Base-by-base conservation (phyloP, 75 land plant genomes). In the Selaginella tamariscina region DNA sequence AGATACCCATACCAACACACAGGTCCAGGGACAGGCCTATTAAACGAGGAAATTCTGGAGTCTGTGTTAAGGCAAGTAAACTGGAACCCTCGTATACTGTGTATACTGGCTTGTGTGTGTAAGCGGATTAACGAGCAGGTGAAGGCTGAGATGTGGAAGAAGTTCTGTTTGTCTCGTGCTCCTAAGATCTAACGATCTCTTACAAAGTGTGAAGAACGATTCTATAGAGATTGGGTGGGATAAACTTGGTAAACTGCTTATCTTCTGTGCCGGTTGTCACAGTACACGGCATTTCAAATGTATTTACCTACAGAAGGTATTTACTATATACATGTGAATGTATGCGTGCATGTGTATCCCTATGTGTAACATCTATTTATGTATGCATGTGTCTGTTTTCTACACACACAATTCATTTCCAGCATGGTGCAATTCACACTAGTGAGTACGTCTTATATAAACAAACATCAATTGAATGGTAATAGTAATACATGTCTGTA, bases 161-260 rank as follows among this genome's bases (percentile, higher is more conserved):
- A 86, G 71, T 93, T 93, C 55, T 93, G 96, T 62, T 69, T 76
- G 2, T 76, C 86, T 0, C 73, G 98, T 28, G 98, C 91, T 21
- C 98, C 98, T 23, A 86, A 86, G 56, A 93, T 93, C 86, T 77
- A 56, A 74, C n/a, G 88, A 89, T 66, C 77, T 93, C 55, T 83
- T 85, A 26, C 82, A 80, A 28, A 70, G 79, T 54, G 88, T 83
- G 18, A 83, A 80, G 65, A 77, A 78, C 65, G 77, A 74, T 26
- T 72, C 69, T 54, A 81, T 85, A n/a, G 80, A 85, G 65, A 94
- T 94, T 0, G 86, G 82, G 62, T 93, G 98, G 98, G 75, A 84
- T 24, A 82, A 89, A 54, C 84, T 93, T 1, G 98, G 86, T 9
- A 93, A 85, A 81, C 85, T 93, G 29, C 75, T 93, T 56, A 80